phyloP scores from a whole-genome alignment of 306 rosid species.

The Cicer pinnatifidum region DNA sequence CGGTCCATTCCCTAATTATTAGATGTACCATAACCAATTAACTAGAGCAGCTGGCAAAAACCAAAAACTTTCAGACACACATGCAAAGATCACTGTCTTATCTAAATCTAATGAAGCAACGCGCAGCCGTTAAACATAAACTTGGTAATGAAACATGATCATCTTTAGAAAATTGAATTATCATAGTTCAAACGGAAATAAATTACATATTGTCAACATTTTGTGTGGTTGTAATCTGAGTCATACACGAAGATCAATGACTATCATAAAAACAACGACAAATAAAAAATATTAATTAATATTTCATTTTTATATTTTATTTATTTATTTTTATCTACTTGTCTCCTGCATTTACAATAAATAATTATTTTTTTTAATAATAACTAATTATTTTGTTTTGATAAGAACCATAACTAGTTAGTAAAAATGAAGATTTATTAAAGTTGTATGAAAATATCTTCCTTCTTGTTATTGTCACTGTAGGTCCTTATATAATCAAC shows the following conservation, averaged over 20 bases:
- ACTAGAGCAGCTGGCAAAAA: conserved; percentile 34
- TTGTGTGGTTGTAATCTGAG: too few species aligned
- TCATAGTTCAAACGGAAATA: too few species aligned
- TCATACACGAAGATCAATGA: too few species aligned
- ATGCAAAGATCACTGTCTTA: conserved; percentile 34
- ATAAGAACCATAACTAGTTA: background rate
- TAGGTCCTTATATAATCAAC: background rate
- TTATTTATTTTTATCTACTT: background rate
- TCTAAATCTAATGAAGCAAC: background rate
- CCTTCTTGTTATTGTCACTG: background rate
- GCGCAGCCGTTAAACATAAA: background rate
- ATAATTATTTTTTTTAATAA: background rate
- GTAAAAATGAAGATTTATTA: background rate
- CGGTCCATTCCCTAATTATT: conserved; percentile 48
- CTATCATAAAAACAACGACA: too few species aligned
- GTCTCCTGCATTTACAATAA: background rate
- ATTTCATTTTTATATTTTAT: background rate
- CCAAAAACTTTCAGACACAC: conserved; percentile 22
- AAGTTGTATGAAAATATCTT: background rate
- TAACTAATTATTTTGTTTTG: too few species aligned
- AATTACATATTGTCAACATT: too few species aligned
- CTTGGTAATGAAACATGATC: background rate
- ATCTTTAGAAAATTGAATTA: too few species aligned
- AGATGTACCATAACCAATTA: conserved; percentile 36
- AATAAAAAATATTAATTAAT: background rate